Conservation (phyloP, 2,329 filamentous ascomycete species). For the Talaromyces marneffei region DNA sequence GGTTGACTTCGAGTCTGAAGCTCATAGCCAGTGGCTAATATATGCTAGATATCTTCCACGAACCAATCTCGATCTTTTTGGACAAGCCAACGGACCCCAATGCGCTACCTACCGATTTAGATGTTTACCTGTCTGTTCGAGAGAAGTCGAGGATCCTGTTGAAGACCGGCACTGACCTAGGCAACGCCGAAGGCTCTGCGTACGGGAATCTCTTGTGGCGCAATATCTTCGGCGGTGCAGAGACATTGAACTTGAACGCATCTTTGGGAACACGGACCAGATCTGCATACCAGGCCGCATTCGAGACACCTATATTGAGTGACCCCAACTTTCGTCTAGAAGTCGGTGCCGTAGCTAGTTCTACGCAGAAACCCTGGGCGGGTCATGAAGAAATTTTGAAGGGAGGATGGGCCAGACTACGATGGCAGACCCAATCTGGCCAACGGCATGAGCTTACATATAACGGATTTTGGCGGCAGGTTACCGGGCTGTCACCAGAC, state of each 20-base stretch:
- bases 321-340: conserved; percentile 77
- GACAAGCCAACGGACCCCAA: conserved; percentile 68
- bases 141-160: conserved; percentile 80
- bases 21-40: background rate
- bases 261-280: conserved; percentile 84
- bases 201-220: conserved; percentile 82
- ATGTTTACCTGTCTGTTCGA: conserved; percentile 69
- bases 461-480: conserved; percentile 76
- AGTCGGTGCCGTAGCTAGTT: conserved; percentile 72
- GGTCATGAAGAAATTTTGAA: conserved; percentile 86
- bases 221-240: conserved; percentile 91
- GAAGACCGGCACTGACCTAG: conserved; percentile 91
- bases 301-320: conserved; percentile 75
- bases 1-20: too few relatives aligned
- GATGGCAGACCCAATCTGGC: conserved; percentile 61
- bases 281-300: conserved; percentile 81
- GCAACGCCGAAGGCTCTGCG: conserved; percentile 88
- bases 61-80: conserved; percentile 74
- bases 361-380: conserved; percentile 85
- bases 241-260: conserved; percentile 80
- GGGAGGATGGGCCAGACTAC: conserved; percentile 69
- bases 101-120: conserved; percentile 69
- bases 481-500: conserved; percentile 68
- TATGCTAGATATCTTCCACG: conserved; percentile 71
- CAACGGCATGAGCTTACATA: conserved; percentile 75